A percentile compares a stretch with the other conserved stretches of the same genome.
These are phyloP conservation scores for Rhodotorula babjevae DNA, from an alignment of 768 basidiomycete species.

Conservation along the genomic window DNA sequence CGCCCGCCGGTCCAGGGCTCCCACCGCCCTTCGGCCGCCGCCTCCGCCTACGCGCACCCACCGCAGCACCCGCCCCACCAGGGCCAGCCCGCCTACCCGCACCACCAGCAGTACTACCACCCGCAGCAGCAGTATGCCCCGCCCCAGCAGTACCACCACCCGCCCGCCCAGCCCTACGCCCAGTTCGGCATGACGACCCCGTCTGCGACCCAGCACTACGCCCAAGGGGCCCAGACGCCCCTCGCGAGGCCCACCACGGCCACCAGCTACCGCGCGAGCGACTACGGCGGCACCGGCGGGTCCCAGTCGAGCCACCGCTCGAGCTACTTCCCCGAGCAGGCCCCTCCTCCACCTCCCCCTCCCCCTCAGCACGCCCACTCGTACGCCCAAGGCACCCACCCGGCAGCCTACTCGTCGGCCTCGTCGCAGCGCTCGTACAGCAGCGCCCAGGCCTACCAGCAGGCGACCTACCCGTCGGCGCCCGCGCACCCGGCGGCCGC, in stretches of 20 bases:
- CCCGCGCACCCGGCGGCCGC: no score
- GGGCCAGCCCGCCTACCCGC: constrained; percentile 1
- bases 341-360: not conserved
- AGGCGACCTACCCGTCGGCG: not conserved
- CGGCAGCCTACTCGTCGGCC: not conserved
- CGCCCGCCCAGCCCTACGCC: not conserved
- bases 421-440: not conserved
- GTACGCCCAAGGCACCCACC: not conserved
- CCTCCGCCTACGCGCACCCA: not conserved
- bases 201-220: not conserved
- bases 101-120: constrained; percentile 11
- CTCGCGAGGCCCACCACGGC: no score
- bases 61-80: not conserved
- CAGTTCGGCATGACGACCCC: not conserved
- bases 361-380: not conserved
- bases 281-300: not conserved
- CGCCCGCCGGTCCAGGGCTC: not conserved
- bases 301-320: constrained; percentile 1
- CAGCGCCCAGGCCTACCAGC: constrained; percentile 2
- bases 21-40: not conserved
- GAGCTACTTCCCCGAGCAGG: constrained; percentile 16
- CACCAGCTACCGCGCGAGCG: not conserved
- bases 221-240: no score
- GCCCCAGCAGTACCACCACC: not conserved
- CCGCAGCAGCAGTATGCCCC: not conserved